Evolutionary conservation across 805 yeast genomes (phyloP), one percentile per base, ranked within the genome.

Genomic region (Cyberlindnera xylosilytica): DNA sequence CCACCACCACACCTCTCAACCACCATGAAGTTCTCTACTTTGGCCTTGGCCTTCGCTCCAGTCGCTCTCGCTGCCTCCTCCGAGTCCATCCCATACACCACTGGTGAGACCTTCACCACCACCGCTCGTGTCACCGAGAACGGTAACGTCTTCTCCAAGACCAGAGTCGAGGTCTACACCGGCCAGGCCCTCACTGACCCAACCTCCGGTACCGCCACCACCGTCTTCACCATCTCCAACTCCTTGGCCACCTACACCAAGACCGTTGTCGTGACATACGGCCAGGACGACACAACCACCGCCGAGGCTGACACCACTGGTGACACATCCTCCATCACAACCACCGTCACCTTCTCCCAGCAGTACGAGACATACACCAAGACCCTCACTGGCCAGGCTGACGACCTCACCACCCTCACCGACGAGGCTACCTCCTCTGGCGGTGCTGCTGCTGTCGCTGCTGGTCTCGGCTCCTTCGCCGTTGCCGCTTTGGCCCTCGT

Each of bases 91-190:
- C 31, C 26, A 19, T 9, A 27, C 20, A 37, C 40, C 22, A 30
- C 35, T 10, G 40, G 40, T 17, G 26, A 37, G 30, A 27, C 30
- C 10, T 37, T 19, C 30, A 37, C 40, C 15, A 13, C 13, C 15
- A 16, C 27, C 4, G 40, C 30, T 27, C 17, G 23, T 10, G 36
- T 38, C 10, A 33, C 11, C 27, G 31, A 32, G 22, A 26, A 32
- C 17, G 42, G 42, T 30, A 13, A 12, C 20, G 30, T 24, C 22
- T 38, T 30, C 42, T 7, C 23, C 33, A 38, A 38, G 33, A 38
- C 42, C 32, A 31, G 42, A 24, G 33, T 27, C 16, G 36, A 38
- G n/a, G 31, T 24, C n/a, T 38, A 38, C 41, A 38, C 41, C 17
- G 41, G 41, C 6, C 41, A 38, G 24, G 41, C 36, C 18, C 13